These are phyloP conservation scores for Euphorbia schlechtendalii DNA, from an alignment of 441 rosid species.

Conservation along the genomic window DNA sequence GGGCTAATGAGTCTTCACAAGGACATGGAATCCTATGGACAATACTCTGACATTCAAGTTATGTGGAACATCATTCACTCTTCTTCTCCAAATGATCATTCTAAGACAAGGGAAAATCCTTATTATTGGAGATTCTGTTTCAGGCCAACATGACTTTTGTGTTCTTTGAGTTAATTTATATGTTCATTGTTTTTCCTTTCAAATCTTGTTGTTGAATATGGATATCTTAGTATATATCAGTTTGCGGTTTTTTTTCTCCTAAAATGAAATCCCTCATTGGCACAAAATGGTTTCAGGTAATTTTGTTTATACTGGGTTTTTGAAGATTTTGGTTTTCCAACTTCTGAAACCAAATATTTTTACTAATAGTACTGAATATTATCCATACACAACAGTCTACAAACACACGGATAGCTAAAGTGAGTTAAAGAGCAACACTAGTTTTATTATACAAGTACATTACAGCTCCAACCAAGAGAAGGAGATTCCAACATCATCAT, in stretches of 20 bases:
- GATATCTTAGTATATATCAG: too few species aligned
- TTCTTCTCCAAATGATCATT: slow-evolving; percentile 19
- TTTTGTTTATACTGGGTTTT: too few species aligned
- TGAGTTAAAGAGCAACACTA: neutral
- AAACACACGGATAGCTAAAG: too few species aligned
- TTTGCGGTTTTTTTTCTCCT: too few species aligned
- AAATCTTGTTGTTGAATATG: too few species aligned
- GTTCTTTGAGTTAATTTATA: neutral
- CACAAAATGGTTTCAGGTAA: too few species aligned
- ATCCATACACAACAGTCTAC: too few species aligned
- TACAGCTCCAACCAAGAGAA: neutral
- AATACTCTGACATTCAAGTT: slow-evolving; percentile 51
- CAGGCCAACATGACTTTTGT: slow-evolving; percentile 25
- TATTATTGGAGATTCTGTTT: slow-evolving; percentile 35
- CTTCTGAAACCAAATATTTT: neutral
- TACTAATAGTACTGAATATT: neutral
- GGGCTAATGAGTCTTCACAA: slow-evolving; percentile 40
- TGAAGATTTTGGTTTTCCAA: too few species aligned
- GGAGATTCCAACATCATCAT: neutral
- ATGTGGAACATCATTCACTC: slow-evolving; percentile 64
- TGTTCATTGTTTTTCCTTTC: too few species aligned
- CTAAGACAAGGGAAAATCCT: slow-evolving; percentile 18
- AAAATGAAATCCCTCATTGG: too few species aligned
- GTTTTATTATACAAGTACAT: neutral
- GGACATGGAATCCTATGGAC: slow-evolving; percentile 56